Base-by-base conservation (phyloP, 257 asterid species). In the Penstemon eatonii region DNA sequence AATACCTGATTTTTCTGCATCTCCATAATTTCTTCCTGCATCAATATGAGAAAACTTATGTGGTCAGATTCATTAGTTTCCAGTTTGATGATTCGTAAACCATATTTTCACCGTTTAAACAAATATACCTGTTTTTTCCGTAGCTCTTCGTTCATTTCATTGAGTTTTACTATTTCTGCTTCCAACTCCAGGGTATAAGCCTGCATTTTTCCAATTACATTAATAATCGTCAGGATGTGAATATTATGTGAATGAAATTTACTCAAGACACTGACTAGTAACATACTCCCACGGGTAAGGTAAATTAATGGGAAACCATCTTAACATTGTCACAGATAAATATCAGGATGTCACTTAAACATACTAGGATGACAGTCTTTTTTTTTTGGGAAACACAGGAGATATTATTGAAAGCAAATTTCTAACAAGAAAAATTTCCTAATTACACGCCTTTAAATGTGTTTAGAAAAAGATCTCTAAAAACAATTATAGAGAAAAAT, bases 141-240 rank as follows among this genome's bases (percentile, higher is more conserved):
- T 54, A 81, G 63, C 25, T 75, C 79, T 68, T 65, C 44, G 60
- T 81, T 81, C 64, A 68, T 49, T 69, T 81, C 85, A 69, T 76
- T 81, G 36, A 77, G 83, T 63, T 75, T 77, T 60, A 81, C 83
- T 47, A 81, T 71, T 75, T 81, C 85, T 33, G 78, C 85, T 71
- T 81, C 85, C 76, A 81, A 66, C 70, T 81, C 85, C 36, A 71
- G 68, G 10, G 80, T 77, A 40, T 77, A 77, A 5, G 85, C 85
- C 85, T 81, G 66, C 45, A 25, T 7, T 64, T 56, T 67, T 66
- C 33, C 49, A 66, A 47, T 53, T 64, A 41, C 33, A 12, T 40
- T 12, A 37, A 9, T 46, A 60, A 40, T 58, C 41, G 41, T 40
- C 13, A 44, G 25, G 62, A 43, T 25, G 6, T 25, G 51, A 7